Evolutionary conservation across 208 protist genomes (phyloP).

Genomic region (Tritrichomonas musculus): DNA sequence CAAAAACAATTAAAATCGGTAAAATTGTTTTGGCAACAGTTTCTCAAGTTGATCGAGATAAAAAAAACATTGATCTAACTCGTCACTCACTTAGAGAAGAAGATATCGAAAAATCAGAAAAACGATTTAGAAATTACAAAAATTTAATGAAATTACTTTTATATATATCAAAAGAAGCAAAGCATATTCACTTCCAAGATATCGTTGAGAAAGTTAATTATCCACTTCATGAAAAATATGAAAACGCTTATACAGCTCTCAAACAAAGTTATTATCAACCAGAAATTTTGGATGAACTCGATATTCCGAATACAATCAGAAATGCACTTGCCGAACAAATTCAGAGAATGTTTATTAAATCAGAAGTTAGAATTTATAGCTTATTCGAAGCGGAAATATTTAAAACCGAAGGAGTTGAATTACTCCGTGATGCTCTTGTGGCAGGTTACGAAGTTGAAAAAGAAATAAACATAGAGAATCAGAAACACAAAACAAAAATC

Average conservation of each 20-base stretch:
- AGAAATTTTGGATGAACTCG: background rate
- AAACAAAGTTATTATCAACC: background rate
- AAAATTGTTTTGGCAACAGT: background rate
- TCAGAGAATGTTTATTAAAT: background rate
- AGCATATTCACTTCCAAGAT: background rate
- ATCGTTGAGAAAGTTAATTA: background rate
- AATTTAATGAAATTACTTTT: background rate
- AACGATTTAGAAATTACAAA: background rate
- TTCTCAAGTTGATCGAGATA: background rate
- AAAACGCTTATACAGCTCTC: background rate
- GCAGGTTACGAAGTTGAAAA: background rate
- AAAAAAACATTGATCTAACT: background rate
- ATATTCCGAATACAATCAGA: background rate
- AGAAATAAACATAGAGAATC: too few species aligned
- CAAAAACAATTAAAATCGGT: background rate
- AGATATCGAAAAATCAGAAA: background rate
- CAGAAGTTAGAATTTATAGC: constrained; percentile 1
- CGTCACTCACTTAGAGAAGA: background rate
- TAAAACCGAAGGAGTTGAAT: background rate
- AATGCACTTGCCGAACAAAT: background rate
- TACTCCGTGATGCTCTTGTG: background rate
- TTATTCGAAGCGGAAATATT: background rate
- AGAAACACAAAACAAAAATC: too few species aligned
- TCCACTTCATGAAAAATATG: background rate
- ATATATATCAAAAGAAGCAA: background rate